Evolutionary conservation across 345 rosid genomes (phyloP), one percentile per base, ranked within the genome.

Genomic region (Syzygium grande): DNA sequence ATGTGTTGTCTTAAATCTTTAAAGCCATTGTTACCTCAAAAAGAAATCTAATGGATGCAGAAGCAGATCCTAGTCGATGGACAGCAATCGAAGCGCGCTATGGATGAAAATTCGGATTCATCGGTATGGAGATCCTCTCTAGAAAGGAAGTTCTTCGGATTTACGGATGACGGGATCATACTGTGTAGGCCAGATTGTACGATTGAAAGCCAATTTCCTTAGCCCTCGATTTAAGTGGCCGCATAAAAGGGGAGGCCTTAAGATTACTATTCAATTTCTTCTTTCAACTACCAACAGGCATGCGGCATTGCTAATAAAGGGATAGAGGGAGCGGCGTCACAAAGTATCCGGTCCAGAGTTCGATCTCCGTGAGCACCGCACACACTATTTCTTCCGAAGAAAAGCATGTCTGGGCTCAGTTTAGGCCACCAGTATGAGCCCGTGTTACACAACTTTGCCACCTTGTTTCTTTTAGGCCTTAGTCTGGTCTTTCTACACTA

Each of bases 151-250:
- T 63, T 94, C 93, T 68, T 93, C 94, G 4, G 94, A 96, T 87
- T 91, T 98, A 87, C 97, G 95, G 89, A 94, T 96, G 96, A 98
- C 98, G 1, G 94, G 94, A 90, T 88, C 97, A 73, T 95, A 91
- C 93, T 89, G 89, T 54, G 90, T 91, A 4, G 99, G 99, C 87
- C 98, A 94, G 86, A 94, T 94, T 88, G 96, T 94, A 89, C 93
- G 92, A 91, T 87, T 95, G 87, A 96, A 91, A 90, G 89, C 92
- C 41, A 92, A 88, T 68, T 93, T 97, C 86, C 88, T 96, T 84
- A 94, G 93, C 90, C 98, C 98, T 22, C 93, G 93, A 86, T 97
- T 95, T 86, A 93, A 94, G 86, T 97, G 99, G 99, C 95, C 94
- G 87, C 94, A 88, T 51, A 93, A 90, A 88, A 83, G 87, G 27